Base-by-base conservation (phyloP, 257 asterid genomes). In the Nicotiana benthamiana region DNA sequence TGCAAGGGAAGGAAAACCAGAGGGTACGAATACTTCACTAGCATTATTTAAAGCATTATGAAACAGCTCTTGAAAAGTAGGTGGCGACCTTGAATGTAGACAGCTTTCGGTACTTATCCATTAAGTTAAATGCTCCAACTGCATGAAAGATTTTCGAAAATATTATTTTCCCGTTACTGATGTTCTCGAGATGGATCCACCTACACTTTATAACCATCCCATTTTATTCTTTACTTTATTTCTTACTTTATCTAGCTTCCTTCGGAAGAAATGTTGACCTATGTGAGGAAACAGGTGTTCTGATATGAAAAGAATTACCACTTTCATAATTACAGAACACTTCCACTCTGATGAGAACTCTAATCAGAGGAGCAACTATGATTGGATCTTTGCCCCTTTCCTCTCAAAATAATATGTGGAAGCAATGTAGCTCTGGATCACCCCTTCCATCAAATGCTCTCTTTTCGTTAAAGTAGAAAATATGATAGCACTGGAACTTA, bases 1-100 rank as follows among this genome's bases (percentile, higher is more conserved):
- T 94, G 80, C 89, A 85, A 83, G 94, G 86, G 85, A 90, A 89
- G 67, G 89, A 89, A 82, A 86, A 88, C 80, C 83, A 86, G n/a
- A 92, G 90, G 97, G 98, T 94, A 83, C 26, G 53, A 28, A 36
- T 32, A 75, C 48, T 64, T 34, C 0, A 26, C 27, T 51, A 30
- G 62, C 13, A 63, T 34, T 34, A 51, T 51, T 22, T 16, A 13
- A 13, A 48, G 36, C 79, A 74, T 74, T 48, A 36, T 26, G 40
- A 48, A 74, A 22, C 51, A 48, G 27, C 27, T 74, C 9, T 13
- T 74, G 43, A 24, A 7, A 11, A 43, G 26, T 13, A 0, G 59
- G 15, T 43, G 20, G 77, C 22, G 15, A 43, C 36, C 36, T 43
- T 43, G 77, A 70, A 40, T 20, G 59, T 70, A 3, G 56, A 51